Percentiles rank a stretch among this genome's conserved stretches.
Conservation (phyloP, 495 filamentous ascomycete species). For the Beverwykella pulmonaria region DNA sequence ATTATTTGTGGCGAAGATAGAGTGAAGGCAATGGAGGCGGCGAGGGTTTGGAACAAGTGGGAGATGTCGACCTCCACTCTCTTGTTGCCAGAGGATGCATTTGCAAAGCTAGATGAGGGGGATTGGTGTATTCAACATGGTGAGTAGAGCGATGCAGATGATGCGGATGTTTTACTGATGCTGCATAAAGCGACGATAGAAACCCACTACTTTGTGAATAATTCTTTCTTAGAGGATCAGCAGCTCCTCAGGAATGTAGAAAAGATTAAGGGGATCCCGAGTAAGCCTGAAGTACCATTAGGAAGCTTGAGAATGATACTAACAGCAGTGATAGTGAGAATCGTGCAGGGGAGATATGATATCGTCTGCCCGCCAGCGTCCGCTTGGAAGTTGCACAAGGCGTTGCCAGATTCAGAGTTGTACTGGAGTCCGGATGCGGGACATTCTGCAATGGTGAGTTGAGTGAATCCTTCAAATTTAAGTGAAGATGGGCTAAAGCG, state of each 20-base stretch:
- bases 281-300: constrained; percentile 26
- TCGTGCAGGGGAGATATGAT: constrained; percentile 54
- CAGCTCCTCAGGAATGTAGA: constrained; percentile 45
- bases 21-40: constrained; percentile 17
- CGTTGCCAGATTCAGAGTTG: constrained; percentile 45
- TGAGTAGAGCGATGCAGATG: background rate
- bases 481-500: background rate
- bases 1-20: constrained; percentile 41
- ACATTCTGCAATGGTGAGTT: constrained; percentile 16
- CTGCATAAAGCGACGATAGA: constrained; percentile 43
- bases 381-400: constrained; percentile 51
- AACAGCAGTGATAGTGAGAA: constrained; percentile 28
- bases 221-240: constrained; percentile 46
- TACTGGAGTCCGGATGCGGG: constrained; percentile 45
- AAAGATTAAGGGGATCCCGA: constrained; percentile 50
- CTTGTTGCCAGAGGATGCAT: background rate
- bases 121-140: constrained; percentile 45
- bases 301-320: background rate
- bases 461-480: no score
- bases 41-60: constrained; percentile 47
- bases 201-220: constrained; percentile 48
- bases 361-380: constrained; percentile 49
- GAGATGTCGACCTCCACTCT: constrained; percentile 36
- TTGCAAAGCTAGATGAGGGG: constrained; percentile 37
- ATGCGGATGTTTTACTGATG: no score